Evolutionary conservation across 192 early-diverging fungal genomes (phyloP).

Genomic region (Backusella tarrabulga): DNA sequence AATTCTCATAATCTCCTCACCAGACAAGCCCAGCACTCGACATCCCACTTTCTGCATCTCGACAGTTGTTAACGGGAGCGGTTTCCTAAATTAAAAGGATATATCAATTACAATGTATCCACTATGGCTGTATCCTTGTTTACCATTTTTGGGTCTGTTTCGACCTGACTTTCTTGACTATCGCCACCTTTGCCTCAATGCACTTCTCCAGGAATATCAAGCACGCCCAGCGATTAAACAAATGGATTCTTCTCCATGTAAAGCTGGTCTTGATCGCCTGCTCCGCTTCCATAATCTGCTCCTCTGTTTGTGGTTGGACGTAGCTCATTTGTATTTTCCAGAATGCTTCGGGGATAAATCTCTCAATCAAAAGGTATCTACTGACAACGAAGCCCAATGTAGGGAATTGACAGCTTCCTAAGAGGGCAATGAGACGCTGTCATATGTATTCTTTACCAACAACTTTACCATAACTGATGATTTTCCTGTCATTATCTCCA

Average conservation of each 20-base stretch:
- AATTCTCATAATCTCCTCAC: constrained; percentile 78
- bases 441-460: too few relatives aligned
- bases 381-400: constrained; percentile 96
- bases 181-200: constrained; percentile 54
- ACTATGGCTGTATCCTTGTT: neutral
- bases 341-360: constrained; percentile 87
- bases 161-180: constrained; percentile 54
- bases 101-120: neutral
- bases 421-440: too few relatives aligned
- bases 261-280: constrained; percentile 44
- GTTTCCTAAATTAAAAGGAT: constrained; percentile 55
- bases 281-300: neutral
- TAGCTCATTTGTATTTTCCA: constrained; percentile 77
- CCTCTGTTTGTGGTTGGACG: neutral
- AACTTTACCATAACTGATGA: constrained; percentile 80
- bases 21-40: constrained; percentile 65
- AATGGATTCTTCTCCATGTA: constrained; percentile 65
- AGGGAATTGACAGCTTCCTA: constrained; percentile 92
- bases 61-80: constrained; percentile 90
- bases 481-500: constrained; percentile 43
- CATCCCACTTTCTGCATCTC: constrained; percentile 89
- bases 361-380: constrained; percentile 67
- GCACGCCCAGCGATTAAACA: constrained; percentile 77
- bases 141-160: constrained; percentile 83
- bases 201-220: constrained; percentile 77